Evolutionary conservation across 1,284 basidiomycete genomes (phyloP).

Genomic region (Agaricales sp.): DNA sequence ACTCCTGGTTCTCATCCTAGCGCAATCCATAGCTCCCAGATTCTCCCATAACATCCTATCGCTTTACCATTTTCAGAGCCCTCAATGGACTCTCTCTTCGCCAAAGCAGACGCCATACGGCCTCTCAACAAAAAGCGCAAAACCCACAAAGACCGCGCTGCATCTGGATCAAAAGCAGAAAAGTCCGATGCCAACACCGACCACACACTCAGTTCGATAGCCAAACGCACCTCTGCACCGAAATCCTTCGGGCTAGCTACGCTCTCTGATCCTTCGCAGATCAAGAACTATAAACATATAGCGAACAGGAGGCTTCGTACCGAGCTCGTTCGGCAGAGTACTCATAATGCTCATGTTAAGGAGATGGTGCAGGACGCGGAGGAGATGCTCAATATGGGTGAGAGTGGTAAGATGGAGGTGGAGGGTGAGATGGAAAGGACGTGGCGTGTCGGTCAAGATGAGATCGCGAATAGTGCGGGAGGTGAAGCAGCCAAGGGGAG

Average conservation of each 20-base stretch:
- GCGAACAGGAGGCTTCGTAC: constrained; percentile 68
- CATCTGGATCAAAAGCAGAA: constrained; percentile 17
- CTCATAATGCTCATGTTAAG: constrained; percentile 46
- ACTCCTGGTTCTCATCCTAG: too few relatives aligned
- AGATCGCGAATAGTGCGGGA: constrained; percentile 65
- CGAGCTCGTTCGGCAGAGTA: constrained; percentile 51
- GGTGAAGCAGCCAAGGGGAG: constrained; percentile 66
- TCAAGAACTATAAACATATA: constrained; percentile 49
- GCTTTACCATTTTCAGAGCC: too few relatives aligned
- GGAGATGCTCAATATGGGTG: constrained; percentile 44
- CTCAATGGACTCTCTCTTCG: constrained; percentile 61
- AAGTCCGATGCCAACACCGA: constrained; percentile 25
- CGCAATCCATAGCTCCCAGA: too few relatives aligned
- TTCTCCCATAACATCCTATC: too few relatives aligned
- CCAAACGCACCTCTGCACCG: constrained; percentile 43
- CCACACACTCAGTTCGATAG: constrained; percentile 50
- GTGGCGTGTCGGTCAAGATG: constrained; percentile 79
- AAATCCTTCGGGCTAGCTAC: constrained; percentile 40
- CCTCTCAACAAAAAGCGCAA: constrained; percentile 34
- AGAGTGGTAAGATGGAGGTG: constrained; percentile 60
- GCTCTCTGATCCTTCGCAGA: constrained; percentile 15
- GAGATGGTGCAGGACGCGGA: constrained; percentile 55
- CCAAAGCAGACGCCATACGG: constrained; percentile 53
- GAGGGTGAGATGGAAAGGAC: constrained; percentile 81
- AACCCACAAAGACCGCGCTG: constrained; percentile 5